Evolutionary conservation across 208 protist species (phyloP).

Genomic region (Leishmania mexicana): DNA sequence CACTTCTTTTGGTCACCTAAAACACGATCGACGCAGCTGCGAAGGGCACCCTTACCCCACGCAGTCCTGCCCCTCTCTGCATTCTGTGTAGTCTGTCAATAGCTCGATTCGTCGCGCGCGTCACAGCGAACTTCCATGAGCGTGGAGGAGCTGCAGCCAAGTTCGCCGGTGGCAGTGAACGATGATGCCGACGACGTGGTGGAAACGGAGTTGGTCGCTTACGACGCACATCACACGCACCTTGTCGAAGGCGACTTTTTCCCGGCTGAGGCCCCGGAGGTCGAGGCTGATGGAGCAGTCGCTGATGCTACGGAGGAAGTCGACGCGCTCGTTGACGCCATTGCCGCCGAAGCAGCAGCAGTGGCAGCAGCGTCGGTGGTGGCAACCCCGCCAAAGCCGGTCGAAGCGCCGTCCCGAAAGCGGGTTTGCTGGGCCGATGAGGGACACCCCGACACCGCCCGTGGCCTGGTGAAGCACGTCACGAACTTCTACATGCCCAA

Average conservation of each 20-base stretch:
- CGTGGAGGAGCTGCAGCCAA: constrained; percentile 6
- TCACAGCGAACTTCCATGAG: neutral
- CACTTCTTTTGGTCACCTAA: neutral
- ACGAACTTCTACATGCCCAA: constrained; percentile 64
- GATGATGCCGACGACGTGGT: constrained; percentile 45
- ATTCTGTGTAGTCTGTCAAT: neutral
- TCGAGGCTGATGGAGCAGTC: constrained; percentile 12
- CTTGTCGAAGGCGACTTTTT: constrained; percentile 84
- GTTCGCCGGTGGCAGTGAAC: constrained; percentile 23
- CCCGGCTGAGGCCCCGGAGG: constrained; percentile 30
- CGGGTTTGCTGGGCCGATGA: constrained; percentile 73
- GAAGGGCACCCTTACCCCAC: neutral
- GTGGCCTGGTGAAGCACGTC: constrained; percentile 53
- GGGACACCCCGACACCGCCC: constrained; percentile 3
- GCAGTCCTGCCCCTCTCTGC: neutral
- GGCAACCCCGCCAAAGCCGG: constrained; percentile 9
- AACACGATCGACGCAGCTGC: neutral
- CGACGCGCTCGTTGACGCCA: constrained; percentile 18
- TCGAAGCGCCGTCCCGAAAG: constrained; percentile 18
- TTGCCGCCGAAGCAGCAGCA: constrained; percentile 15
- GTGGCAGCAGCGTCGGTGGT: neutral
- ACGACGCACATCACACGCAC: constrained; percentile 39
- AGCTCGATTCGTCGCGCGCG: neutral
- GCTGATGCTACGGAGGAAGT: neutral
- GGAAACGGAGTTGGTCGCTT: constrained; percentile 35